These are phyloP conservation scores for Schizochytrium sp. DNA, from an alignment of 108 stramenopile genomes.

Conservation along the genomic window DNA sequence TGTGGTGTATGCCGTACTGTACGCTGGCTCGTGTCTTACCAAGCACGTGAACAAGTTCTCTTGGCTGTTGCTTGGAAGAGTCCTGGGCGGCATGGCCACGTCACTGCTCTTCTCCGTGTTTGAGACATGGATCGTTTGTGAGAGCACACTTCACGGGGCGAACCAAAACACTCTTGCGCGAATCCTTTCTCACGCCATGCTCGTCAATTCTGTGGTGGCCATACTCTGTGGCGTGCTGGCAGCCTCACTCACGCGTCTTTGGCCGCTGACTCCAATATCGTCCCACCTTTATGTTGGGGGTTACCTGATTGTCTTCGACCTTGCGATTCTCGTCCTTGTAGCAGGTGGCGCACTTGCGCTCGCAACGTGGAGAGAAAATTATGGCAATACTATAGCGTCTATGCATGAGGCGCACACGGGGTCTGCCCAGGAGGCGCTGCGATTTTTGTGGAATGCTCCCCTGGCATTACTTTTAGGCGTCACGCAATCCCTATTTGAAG, in stretches of 20 bases:
- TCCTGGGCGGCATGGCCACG: constrained; percentile 86
- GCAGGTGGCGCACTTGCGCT: constrained; percentile 66
- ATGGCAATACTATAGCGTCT: constrained; percentile 49
- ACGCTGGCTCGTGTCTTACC: constrained; percentile 72
- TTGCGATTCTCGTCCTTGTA: constrained; percentile 72
- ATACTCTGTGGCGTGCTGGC: constrained; percentile 86
- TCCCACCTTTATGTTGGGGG: constrained; percentile 62
- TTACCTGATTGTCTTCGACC: constrained; percentile 90
- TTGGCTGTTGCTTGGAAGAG: constrained; percentile 67
- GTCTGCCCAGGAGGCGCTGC: constrained; percentile 44
- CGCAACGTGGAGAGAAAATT: constrained; percentile 88
- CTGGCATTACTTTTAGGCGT: constrained; percentile 77
- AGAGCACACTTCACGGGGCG: constrained; percentile 70
- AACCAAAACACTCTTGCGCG: constrained; percentile 73
- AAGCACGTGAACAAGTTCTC: constrained; percentile 70
- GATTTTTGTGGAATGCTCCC: constrained; percentile 57
- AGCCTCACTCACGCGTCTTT: constrained; percentile 43
- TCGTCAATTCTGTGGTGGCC: constrained; percentile 81
- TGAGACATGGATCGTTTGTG: constrained; percentile 92
- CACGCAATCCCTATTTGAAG: constrained; percentile 83
- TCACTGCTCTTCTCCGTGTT: constrained; percentile 58
- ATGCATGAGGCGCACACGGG: no score
- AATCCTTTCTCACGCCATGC: constrained; percentile 73
- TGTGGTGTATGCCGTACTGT: constrained; percentile 82
- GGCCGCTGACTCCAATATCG: neutral